Evolutionary conservation across 1,284 basidiomycete species (phyloP).

Genomic region (Malassezia obtusa): DNA sequence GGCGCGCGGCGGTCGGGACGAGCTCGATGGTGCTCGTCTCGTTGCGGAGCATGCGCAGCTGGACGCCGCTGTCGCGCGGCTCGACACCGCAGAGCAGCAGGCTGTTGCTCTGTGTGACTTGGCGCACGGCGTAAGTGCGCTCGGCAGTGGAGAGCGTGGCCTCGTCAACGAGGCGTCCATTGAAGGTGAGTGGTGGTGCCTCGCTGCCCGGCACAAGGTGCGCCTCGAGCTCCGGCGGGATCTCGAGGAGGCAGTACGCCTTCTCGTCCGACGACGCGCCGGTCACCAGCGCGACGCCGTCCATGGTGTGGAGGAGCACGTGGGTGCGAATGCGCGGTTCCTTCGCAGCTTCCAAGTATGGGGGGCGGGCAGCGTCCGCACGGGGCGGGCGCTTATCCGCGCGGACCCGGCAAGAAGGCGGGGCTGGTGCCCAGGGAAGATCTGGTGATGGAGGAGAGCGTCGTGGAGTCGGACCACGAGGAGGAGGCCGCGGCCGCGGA

Average conservation of each 20-base stretch:
- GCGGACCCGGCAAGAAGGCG: too few relatives aligned
- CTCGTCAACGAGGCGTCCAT: conserved; percentile 35
- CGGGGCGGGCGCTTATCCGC: too few relatives aligned
- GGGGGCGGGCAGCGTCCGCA: too few relatives aligned
- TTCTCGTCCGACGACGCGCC: not conserved
- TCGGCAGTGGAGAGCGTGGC: conserved; percentile 35
- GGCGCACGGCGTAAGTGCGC: conserved; percentile 33
- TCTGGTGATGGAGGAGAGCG: not conserved
- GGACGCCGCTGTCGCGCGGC: not conserved
- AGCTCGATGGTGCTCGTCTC: conserved; percentile 34
- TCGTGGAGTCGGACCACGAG: not conserved
- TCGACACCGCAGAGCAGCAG: conserved; percentile 31
- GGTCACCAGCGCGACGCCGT: conserved; percentile 7
- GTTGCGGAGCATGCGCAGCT: conserved; percentile 26
- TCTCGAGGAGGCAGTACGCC: conserved; percentile 25
- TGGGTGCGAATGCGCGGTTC: not conserved
- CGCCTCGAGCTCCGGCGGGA: conserved; percentile 26
- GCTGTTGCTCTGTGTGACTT: conserved; percentile 39
- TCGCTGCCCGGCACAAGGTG: conserved; percentile 18
- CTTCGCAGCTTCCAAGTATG: not conserved
- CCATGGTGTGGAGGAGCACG: not conserved
- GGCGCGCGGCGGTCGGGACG: conserved; percentile 26
- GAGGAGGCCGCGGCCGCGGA: conserved; percentile 1
- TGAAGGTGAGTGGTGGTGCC: conserved; percentile 26
- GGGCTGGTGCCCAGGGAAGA: too few relatives aligned